A percentile compares a stretch with the other conserved stretches of the same genome.
phyloP scores from a whole-genome alignment of 139 green algal genomes.

The Chlorella sp. region DNA sequence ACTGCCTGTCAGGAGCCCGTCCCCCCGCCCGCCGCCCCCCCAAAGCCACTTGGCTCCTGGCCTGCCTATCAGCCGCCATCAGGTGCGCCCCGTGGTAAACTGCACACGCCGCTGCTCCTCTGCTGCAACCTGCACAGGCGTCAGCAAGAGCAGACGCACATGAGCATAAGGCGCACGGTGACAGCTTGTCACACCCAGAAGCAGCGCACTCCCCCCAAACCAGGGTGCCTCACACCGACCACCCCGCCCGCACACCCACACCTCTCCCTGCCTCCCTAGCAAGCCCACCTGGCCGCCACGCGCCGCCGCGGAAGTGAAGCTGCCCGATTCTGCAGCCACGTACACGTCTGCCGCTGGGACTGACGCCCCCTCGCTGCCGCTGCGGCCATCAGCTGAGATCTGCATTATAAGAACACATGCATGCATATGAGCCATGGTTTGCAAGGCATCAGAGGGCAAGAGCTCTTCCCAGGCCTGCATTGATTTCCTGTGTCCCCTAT shows the following conservation, averaged over 20 bases:
- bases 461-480: neutral
- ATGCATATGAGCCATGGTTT: too few relatives aligned
- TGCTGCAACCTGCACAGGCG: neutral
- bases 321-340: neutral
- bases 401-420: neutral
- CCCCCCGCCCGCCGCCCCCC: too few relatives aligned
- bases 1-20: too few relatives aligned
- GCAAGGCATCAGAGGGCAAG: too few relatives aligned
- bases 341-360: neutral
- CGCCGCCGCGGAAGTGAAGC: neutral
- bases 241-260: neutral
- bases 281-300: neutral
- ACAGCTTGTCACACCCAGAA: neutral
- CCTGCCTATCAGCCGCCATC: too few relatives aligned
- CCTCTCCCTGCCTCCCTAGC: neutral
- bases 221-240: neutral
- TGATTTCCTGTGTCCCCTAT: neutral
- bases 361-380: too few relatives aligned
- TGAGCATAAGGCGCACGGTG: neutral
- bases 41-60: too few relatives aligned
- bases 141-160: neutral
- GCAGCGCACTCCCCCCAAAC: too few relatives aligned
- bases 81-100: neutral
- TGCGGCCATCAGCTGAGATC: neutral
- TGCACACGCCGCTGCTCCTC: conserved; percentile 10